Evolutionary conservation across 495 filamentous ascomycete genomes (phyloP).

Genomic region (Pyronema domesticum): DNA sequence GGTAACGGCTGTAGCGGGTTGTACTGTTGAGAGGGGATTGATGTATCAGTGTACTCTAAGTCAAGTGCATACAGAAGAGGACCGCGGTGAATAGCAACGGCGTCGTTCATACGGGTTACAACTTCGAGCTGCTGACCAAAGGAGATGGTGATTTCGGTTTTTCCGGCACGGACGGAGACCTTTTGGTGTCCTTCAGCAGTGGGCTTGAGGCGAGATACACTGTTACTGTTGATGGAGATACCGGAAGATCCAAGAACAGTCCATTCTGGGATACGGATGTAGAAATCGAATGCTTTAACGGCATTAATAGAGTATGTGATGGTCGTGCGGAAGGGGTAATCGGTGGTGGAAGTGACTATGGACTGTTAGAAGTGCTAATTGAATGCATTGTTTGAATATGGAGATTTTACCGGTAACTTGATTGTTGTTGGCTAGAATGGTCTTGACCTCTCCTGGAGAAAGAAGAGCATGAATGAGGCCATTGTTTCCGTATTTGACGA

Average conservation of each 20-base stretch:
- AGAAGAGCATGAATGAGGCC: slow-evolving; percentile 33
- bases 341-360: slow-evolving; percentile 24
- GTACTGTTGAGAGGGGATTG: background rate
- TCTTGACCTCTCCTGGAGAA: slow-evolving; percentile 6
- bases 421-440: background rate
- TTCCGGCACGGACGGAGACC: background rate
- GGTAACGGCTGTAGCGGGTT: background rate
- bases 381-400: too few relatives aligned
- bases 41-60: background rate
- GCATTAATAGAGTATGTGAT: slow-evolving; percentile 31
- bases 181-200: background rate
- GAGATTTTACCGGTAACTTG: background rate
- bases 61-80: slow-evolving; percentile 3
- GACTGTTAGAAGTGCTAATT: too few relatives aligned
- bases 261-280: slow-evolving; percentile 32
- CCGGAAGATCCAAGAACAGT: slow-evolving; percentile 13
- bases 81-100: slow-evolving; percentile 4
- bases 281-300: slow-evolving; percentile 28
- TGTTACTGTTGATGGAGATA: background rate
- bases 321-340: slow-evolving; percentile 32
- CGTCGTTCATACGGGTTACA: background rate
- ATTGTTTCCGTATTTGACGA: background rate
- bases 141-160: background rate
- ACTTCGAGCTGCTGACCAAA: background rate
- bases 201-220: background rate